Conservation (phyloP, 345 rosid species). For the Eutrema heterophyllum region DNA sequence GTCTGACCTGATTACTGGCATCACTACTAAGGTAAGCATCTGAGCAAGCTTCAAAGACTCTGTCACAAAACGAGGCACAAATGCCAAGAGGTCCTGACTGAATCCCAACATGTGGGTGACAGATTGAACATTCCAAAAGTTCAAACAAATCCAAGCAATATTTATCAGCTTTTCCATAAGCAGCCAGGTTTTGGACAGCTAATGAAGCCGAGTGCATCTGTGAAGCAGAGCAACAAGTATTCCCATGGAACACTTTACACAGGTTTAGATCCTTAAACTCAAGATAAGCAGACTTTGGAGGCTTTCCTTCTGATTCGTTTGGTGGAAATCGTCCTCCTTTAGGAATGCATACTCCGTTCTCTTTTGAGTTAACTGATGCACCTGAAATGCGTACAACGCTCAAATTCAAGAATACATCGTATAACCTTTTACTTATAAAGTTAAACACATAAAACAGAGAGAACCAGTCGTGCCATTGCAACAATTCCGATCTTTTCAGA, state of each 20-base stretch:
- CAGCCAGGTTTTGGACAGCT: conserved; percentile 51
- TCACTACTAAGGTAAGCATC: conserved; percentile 76
- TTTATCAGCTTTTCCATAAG: conserved; percentile 56
- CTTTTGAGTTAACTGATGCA: conserved; percentile 22
- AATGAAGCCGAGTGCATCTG: conserved; percentile 66
- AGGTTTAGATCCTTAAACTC: conserved; percentile 61
- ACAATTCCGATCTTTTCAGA: neutral
- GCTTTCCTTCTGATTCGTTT: conserved; percentile 53
- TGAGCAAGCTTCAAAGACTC: conserved; percentile 63
- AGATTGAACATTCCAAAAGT: conserved; percentile 61
- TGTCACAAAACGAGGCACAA: conserved; percentile 63
- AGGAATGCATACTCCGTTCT: conserved; percentile 48
- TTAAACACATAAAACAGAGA: neutral
- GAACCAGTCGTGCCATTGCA: neutral
- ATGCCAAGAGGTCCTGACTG: conserved; percentile 60
- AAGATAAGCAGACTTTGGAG: conserved; percentile 45
- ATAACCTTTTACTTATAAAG: neutral
- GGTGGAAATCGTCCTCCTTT: conserved; percentile 67
- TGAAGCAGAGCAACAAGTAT: conserved; percentile 63
- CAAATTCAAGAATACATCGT: neutral
- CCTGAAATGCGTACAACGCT: neutral
- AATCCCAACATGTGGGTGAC: conserved; percentile 58
- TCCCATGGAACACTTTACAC: conserved; percentile 63
- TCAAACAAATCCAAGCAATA: conserved; percentile 79
- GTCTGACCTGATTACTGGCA: conserved; percentile 46